Evolutionary conservation across 306 rosid genomes (phyloP).

Genomic region (Hylodesmum podocarpum): DNA sequence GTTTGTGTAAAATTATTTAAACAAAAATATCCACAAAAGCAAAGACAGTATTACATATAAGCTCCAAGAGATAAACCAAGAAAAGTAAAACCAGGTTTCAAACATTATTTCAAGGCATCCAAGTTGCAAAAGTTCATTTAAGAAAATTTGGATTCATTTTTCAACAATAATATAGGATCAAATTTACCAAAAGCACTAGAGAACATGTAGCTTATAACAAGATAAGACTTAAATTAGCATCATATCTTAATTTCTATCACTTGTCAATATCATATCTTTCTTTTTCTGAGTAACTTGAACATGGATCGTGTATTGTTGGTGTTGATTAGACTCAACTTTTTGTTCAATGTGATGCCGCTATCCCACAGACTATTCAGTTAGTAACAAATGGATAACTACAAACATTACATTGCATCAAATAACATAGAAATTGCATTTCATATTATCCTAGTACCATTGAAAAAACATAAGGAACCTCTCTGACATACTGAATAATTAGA

Average conservation of each 20-base stretch:
- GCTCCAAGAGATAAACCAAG: background rate
- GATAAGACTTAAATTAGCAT: background rate
- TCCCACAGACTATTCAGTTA: background rate
- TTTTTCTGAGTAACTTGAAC: background rate
- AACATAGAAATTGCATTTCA: background rate
- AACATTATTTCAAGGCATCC: background rate
- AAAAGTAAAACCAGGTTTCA: background rate
- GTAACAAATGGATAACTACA: background rate
- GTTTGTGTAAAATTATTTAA: background rate
- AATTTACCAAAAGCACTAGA: background rate
- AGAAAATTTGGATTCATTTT: background rate
- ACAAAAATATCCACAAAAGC: background rate
- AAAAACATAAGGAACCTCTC: background rate
- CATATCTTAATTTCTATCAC: background rate
- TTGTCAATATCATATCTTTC: background rate
- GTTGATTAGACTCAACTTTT: background rate
- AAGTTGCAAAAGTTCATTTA: background rate
- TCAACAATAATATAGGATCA: background rate
- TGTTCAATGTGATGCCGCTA: background rate
- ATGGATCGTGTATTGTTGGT: background rate
- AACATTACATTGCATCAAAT: background rate
- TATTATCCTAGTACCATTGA: background rate
- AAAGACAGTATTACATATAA: background rate
- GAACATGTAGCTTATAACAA: background rate
- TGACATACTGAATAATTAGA: background rate